Base-by-base conservation (phyloP, 768 basidiomycete species). In the Agrocybe pediades region DNA sequence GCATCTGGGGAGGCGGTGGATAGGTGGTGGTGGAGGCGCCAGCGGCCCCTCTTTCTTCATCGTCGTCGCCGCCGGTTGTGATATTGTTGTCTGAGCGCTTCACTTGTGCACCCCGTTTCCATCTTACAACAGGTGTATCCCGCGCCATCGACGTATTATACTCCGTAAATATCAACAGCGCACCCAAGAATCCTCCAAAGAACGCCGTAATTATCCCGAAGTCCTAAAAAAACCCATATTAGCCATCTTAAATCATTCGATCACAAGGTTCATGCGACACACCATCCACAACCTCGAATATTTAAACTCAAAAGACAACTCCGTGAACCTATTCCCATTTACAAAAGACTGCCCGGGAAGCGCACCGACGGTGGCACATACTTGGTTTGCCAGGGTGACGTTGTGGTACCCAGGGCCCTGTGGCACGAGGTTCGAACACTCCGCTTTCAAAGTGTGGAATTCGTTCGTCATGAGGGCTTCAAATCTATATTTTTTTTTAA, bases 401-500 rank as follows among this genome's bases (percentile, higher is more conserved):
- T 76, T 74, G 53, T 82, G 80, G 57, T 90, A 90, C 1, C 82
- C 81, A 1, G 85, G 71, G 0, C 88, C 87, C 9, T 70, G 73
- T 3, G 89, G 86, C 0, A 86, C 82, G 13, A 89, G 70, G 41
- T 71, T 67, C 23, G 85, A 71, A 62, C 87, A 87, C 19, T 69
- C 62, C 39, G 85, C 90, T 6, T 87, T 66, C 5, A 89, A 71
- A 0, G 82, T 86, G 54, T 80, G 83, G 73, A 95, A 94, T 66
- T 96, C 92, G 71, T 95, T 95, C 23, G 83, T 76, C 62, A 95
- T 73, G 41, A 93, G 66, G 1, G 82, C 74, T 61, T 94, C 90
- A 65, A 95, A 93, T 0, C 53, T 48, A 24, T 16, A 27, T 30
- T 30, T 30, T 30, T 30, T 7, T n/a, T n/a, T 7, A 6, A 30